These are phyloP conservation scores for Sphagnum contortum DNA, from an alignment of 225 moss, liverwort and hornwort genomes.

Conservation along the genomic window DNA sequence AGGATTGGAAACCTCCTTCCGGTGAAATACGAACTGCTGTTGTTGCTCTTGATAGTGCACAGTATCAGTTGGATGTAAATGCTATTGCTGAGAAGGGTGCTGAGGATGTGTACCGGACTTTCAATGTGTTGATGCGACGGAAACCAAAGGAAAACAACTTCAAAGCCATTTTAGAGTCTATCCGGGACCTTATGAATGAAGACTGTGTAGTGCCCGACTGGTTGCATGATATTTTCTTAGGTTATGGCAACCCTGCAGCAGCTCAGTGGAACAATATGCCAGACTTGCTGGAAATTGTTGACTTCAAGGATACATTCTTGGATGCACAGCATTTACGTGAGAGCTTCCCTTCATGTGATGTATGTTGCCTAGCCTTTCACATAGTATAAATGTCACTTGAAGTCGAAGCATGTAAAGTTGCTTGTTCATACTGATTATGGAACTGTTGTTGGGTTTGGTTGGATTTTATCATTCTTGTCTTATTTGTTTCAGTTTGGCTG, in stretches of 20 bases:
- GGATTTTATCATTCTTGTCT: too few relatives aligned
- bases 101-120: conserved; percentile 76
- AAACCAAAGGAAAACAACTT: conserved; percentile 99
- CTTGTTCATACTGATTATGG: too few relatives aligned
- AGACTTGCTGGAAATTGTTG: conserved; percentile 66
- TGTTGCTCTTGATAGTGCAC: conserved; percentile 83
- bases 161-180: conserved; percentile 96
- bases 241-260: conserved; percentile 93
- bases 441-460: too few relatives aligned
- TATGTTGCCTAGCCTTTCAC: conserved; percentile 3
- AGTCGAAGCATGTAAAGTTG: not conserved
- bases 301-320: conserved; percentile 95
- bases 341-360: conserved; percentile 76
- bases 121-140: conserved; percentile 86
- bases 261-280: conserved; percentile 96
- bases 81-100: conserved; percentile 43
- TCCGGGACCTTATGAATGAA: conserved; percentile 98
- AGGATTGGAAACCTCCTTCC: conserved; percentile 95
- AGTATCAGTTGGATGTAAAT: conserved; percentile 91
- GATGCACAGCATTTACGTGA: conserved; percentile 85
- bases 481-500: too few relatives aligned
- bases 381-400: not conserved
- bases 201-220: conserved; percentile 93
- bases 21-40: conserved; percentile 85
- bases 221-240: conserved; percentile 92